These are phyloP conservation scores for Novymonas esmeraldas DNA, from an alignment of 208 protist genomes.

Conservation along the genomic window DNA sequence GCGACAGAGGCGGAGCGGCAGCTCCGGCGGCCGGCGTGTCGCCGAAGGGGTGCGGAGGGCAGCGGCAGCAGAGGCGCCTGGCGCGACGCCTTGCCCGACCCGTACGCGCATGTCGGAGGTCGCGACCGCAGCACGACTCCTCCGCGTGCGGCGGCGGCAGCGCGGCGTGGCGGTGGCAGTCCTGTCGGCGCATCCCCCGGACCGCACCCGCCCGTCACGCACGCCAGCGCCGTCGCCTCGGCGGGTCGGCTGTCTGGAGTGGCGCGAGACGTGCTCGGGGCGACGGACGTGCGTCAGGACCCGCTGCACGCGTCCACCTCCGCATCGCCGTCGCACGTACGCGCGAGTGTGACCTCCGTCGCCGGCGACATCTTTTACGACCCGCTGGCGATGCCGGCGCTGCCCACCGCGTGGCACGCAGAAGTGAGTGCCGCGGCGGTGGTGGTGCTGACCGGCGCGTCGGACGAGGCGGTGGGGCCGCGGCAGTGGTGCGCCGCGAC, in stretches of 20 bases:
- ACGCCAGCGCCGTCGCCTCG: too few species aligned
- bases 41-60: too few species aligned
- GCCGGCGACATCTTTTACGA: slow-evolving; percentile 41
- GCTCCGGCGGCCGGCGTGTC: not conserved
- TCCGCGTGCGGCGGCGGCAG: not conserved
- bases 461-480: not conserved
- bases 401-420: slow-evolving; percentile 2
- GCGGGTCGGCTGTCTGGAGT: too few species aligned
- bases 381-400: slow-evolving; percentile 32
- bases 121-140: too few species aligned
- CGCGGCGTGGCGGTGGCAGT: not conserved
- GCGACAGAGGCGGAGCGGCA: not conserved
- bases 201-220: slow-evolving; percentile 3
- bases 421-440: not conserved
- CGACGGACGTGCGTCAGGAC: not conserved
- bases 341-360: slow-evolving; percentile 25
- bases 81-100: too few species aligned
- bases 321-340: slow-evolving; percentile 5
- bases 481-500: too few species aligned
- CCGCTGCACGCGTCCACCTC: not conserved
- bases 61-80: not conserved
- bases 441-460: slow-evolving; percentile 15
- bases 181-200: slow-evolving; percentile 10
- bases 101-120: too few species aligned
- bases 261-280: too few species aligned